Evolutionary conservation across 1,284 basidiomycete species (phyloP), one percentile per base, ranked within the genome.

Genomic region (Fomitopsis betulina): DNA sequence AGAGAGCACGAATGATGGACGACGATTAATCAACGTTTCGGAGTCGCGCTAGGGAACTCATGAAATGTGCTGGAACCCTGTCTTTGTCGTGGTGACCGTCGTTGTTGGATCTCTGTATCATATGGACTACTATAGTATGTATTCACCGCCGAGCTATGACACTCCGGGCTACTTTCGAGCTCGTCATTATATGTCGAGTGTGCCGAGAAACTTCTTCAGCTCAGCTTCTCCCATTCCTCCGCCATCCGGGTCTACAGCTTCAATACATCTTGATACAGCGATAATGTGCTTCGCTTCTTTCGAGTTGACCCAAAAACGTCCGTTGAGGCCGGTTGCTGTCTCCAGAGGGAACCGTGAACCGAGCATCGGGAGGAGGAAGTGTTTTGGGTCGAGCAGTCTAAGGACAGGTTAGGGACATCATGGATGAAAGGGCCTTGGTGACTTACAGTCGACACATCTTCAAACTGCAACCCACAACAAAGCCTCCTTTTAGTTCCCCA

Each of bases 401-500:
- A 12, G 23, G 13, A 25, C 27, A 23, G 2, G 17, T 53, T 49
- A 17, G 9, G 56, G 51, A 54, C 42, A 49, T 51, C 33, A 53
- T 52, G 58, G 17, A 15, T 6, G 23, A 51, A 15, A 45, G n/a
- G 30, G 17, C 56, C 9, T 33, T 42, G n/a, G 9, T 30, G 5
- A 79, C 85, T 70, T 65, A 93, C 92, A 83, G 75, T 72, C 91
- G 81, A 73, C 86, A 89, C 82, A 91, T 87, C 61, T 83, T 83
- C 50, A 94, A 72, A 67, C 88, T 90, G 66, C 89, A 91, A 58
- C 81, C 81, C 15, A 86, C 79, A 53, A 93, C 66, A 65, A 93
- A 92, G 1, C 92, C 92, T 9, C 85, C 87, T 60, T 87, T 89
- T 25, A 94, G 79, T 65, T 93, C 91, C 2, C 92, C 93, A 64